Evolutionary conservation across 768 basidiomycete species (phyloP).

Genomic region (Lactarius tabidus): DNA sequence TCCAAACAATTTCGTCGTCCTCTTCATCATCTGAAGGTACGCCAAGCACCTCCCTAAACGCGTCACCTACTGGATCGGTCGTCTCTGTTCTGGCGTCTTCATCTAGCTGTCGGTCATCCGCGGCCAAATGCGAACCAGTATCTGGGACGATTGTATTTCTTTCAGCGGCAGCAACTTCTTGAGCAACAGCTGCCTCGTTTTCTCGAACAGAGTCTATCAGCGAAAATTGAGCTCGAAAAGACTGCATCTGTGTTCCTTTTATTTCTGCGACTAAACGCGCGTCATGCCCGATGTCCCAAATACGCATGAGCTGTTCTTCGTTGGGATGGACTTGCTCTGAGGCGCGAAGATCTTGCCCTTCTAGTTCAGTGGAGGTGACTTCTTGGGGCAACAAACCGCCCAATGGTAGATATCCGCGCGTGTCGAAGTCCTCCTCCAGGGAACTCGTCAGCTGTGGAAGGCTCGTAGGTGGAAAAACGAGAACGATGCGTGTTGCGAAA

Average conservation of each 20-base stretch:
- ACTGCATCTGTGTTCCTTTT: conserved; percentile 13
- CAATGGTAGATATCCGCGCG: conserved; percentile 84
- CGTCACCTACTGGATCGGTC: conserved; percentile 72
- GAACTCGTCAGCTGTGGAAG: conserved; percentile 56
- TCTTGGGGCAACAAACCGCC: conserved; percentile 49
- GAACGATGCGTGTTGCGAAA: conserved; percentile 58
- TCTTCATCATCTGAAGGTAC: conserved; percentile 51
- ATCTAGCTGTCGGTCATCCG: conserved; percentile 30
- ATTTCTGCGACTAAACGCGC: conserved; percentile 46
- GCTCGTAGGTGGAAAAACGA: conserved; percentile 62
- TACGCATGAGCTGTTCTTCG: conserved; percentile 92
- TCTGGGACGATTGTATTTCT: background rate
- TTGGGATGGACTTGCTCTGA: conserved; percentile 71
- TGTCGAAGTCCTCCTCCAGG: conserved; percentile 88
- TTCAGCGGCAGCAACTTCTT: conserved; percentile 1
- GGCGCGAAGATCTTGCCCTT: conserved; percentile 12
- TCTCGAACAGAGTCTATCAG: conserved; percentile 19
- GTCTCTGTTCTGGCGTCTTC: conserved; percentile 62
- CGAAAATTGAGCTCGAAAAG: conserved; percentile 19
- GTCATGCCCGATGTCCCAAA: conserved; percentile 78
- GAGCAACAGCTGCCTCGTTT: background rate
- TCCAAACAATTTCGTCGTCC: conserved; percentile 75
- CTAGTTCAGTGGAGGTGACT: conserved; percentile 8
- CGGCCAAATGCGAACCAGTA: conserved; percentile 19
- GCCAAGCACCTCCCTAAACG: conserved; percentile 49